A percentile compares a stretch with the other conserved stretches of the same genome.
Conservation (phyloP, 495 filamentous ascomycete species). For the Talaromyces trachyspermus region DNA sequence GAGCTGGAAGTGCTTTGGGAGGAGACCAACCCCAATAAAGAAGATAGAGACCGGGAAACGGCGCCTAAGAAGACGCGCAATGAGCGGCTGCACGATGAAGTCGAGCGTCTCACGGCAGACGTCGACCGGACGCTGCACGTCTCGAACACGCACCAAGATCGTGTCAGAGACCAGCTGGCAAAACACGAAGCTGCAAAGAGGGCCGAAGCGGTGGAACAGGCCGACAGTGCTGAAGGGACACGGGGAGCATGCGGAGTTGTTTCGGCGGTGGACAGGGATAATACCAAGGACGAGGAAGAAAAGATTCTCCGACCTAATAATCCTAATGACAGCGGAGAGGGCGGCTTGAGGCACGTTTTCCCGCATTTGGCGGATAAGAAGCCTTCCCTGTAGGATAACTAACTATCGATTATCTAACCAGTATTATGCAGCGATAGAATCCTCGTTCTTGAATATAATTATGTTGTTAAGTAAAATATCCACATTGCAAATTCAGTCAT, state of each 20-base stretch:
- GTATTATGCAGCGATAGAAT: background rate
- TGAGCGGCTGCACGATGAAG: slow-evolving; percentile 46
- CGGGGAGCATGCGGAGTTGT: background rate
- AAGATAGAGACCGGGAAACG: slow-evolving; percentile 25
- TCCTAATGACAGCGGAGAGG: background rate
- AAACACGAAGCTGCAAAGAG: too few species aligned
- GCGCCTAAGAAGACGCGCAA: slow-evolving; percentile 37
- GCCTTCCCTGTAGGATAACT: background rate
- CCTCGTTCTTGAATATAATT: too few species aligned
- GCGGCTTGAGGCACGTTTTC: slow-evolving; percentile 36
- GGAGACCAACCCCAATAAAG: slow-evolving; percentile 39
- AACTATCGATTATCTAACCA: background rate
- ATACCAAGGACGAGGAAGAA: background rate
- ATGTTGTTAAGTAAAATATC: too few species aligned
- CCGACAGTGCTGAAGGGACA: background rate
- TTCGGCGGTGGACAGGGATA: background rate
- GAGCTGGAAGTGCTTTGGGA: slow-evolving; percentile 72
- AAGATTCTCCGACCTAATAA: background rate
- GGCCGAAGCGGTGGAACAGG: background rate
- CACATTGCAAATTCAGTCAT: too few species aligned
- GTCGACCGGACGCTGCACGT: slow-evolving; percentile 44
- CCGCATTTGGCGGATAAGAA: slow-evolving; percentile 29
- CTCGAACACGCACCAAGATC: slow-evolving; percentile 36
- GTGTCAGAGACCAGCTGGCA: slow-evolving; percentile 32
- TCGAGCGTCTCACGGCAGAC: slow-evolving; percentile 46